phyloP scores from a whole-genome alignment of 495 filamentous ascomycete genomes.

The Neurospora sp. region DNA sequence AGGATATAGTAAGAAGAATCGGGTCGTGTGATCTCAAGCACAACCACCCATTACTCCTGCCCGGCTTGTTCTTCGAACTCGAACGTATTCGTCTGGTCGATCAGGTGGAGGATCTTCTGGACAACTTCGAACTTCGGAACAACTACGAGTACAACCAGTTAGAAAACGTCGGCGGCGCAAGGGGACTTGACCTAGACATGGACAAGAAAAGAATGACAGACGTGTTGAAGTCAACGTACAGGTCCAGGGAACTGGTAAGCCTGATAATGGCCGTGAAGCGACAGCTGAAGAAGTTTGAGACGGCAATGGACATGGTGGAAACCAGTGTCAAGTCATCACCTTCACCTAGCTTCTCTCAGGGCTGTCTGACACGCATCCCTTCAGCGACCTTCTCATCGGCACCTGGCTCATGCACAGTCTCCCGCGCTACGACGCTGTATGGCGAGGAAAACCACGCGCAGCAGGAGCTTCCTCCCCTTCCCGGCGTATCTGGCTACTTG shows the following conservation, averaged over 20 bases:
- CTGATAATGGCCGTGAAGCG: background rate
- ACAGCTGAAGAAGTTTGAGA: background rate
- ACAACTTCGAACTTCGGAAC: background rate
- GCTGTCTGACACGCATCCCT: background rate
- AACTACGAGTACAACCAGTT: background rate
- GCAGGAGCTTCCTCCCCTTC: background rate
- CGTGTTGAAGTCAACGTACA: background rate
- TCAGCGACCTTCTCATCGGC: background rate
- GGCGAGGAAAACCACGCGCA: background rate
- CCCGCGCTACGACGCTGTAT: background rate
- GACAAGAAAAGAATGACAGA: background rate
- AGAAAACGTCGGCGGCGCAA: background rate
- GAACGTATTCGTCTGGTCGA: background rate
- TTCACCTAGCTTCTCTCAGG: background rate
- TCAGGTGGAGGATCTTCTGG: background rate
- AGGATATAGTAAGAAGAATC: background rate
- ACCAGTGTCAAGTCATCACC: background rate
- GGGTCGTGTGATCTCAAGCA: background rate
- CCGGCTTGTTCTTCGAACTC: background rate
- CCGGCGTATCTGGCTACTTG: background rate
- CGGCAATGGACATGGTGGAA: background rate
- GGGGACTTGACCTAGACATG: background rate
- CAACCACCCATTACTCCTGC: background rate
- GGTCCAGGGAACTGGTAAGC: background rate
- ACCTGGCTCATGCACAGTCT: background rate